These are phyloP conservation scores for Filobasidium wieringae DNA, from an alignment of 768 basidiomycete species.

Conservation along the genomic window DNA sequence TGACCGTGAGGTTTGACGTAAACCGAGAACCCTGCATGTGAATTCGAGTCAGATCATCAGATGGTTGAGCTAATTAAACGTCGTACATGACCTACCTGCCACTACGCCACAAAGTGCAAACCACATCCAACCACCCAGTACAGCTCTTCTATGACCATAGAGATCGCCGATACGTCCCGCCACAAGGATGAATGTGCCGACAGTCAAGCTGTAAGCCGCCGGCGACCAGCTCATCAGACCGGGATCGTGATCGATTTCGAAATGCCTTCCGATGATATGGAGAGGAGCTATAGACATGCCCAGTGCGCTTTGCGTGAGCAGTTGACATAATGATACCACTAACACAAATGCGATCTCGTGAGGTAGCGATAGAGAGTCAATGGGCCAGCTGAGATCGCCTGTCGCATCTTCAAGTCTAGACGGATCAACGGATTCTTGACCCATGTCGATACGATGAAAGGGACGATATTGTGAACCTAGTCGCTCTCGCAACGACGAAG, in stretches of 20 bases:
- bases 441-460: too few relatives aligned
- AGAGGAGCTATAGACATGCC: constrained; percentile 23
- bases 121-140: constrained; percentile 9
- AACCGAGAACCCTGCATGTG: constrained; percentile 3
- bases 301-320: constrained; percentile 21
- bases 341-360: constrained; percentile 16
- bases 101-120: constrained; percentile 9
- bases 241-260: constrained; percentile 16
- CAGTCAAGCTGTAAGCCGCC: constrained; percentile 19
- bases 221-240: constrained; percentile 23
- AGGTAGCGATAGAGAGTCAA: constrained; percentile 16
- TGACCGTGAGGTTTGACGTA: neutral
- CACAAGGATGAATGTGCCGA: constrained; percentile 22
- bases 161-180: constrained; percentile 24
- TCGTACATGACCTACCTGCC: neutral
- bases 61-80: constrained; percentile 6
- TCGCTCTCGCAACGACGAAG: too few relatives aligned
- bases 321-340: constrained; percentile 18
- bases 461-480: too few relatives aligned
- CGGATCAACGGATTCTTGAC: too few relatives aligned
- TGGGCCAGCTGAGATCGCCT: neutral
- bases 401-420: too few relatives aligned
- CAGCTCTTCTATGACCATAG: constrained; percentile 12
- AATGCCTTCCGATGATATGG: constrained; percentile 16
- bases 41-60: constrained; percentile 1